Conservation (phyloP, 306 rosid species). For the Trichosanthes truncata region DNA sequence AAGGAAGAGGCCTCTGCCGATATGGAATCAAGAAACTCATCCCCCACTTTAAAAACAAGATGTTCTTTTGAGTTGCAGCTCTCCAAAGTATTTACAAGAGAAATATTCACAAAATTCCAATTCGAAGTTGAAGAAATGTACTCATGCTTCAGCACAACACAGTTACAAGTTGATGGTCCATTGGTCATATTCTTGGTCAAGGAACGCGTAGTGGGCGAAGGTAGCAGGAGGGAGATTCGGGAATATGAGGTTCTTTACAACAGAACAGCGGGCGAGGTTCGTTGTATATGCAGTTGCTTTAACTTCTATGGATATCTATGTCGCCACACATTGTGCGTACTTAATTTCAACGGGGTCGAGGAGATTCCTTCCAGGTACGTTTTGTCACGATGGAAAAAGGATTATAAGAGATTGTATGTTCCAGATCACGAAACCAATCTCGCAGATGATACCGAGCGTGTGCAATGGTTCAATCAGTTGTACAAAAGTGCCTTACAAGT, state of each 20-base stretch:
- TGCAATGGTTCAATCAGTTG: constrained; percentile 63
- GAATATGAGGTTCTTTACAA: constrained; percentile 90
- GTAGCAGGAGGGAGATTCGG: constrained; percentile 58
- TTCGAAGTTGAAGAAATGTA: constrained; percentile 89
- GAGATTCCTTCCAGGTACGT: constrained; percentile 70
- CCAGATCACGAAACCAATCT: constrained; percentile 32
- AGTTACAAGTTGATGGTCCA: constrained; percentile 69
- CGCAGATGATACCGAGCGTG: constrained; percentile 28
- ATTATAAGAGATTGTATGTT: constrained; percentile 60
- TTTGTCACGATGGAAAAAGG: constrained; percentile 78
- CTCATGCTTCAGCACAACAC: constrained; percentile 84
- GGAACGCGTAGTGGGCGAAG: constrained; percentile 71
- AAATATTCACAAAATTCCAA: constrained; percentile 69
- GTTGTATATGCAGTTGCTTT: constrained; percentile 91
- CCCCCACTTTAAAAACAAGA: constrained; percentile 63
- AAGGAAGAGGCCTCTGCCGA: constrained; percentile 76
- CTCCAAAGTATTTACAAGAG: constrained; percentile 65
- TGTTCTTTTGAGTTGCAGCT: constrained; percentile 88
- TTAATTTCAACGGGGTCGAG: constrained; percentile 88
- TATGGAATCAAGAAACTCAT: constrained; percentile 74
- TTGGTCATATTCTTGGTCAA: constrained; percentile 74
- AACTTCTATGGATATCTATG: constrained; percentile 80
- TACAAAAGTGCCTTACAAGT: constrained; percentile 70
- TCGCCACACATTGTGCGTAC: constrained; percentile 76
- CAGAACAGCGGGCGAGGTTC: constrained; percentile 71